Evolutionary conservation across 805 yeast genomes (phyloP).

Genomic region (Jamesozyma piceae): DNA sequence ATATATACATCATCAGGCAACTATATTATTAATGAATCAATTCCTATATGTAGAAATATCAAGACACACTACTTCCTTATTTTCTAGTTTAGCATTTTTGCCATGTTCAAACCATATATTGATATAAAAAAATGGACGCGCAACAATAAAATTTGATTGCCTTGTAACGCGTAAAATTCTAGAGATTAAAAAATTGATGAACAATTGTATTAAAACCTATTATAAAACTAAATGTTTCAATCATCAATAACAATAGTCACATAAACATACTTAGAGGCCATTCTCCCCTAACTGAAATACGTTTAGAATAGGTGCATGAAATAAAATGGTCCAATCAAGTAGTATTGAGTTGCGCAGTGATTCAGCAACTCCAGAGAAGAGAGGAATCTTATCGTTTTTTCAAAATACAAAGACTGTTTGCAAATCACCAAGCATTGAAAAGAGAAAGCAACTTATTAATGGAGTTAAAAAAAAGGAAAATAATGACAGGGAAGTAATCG

Average conservation of each 20-base stretch:
- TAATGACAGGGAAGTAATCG: not conserved
- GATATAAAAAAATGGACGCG: not conserved
- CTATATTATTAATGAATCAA: too few relatives aligned
- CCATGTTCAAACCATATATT: too few relatives aligned
- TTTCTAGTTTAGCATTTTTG: too few relatives aligned
- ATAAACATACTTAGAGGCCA: too few relatives aligned
- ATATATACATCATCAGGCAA: too few relatives aligned
- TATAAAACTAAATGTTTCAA: too few relatives aligned
- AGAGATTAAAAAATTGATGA: not conserved
- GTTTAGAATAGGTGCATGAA: not conserved
- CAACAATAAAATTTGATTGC: not conserved
- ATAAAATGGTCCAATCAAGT: too few relatives aligned
- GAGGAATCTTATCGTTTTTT: slow-evolving; percentile 22
- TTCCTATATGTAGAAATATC: too few relatives aligned
- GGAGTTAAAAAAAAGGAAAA: slow-evolving; percentile 1
- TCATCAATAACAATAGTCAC: too few relatives aligned
- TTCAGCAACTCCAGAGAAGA: slow-evolving; percentile 5
- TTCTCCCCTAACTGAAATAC: too few relatives aligned
- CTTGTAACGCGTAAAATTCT: not conserved
- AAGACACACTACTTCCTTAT: too few relatives aligned
- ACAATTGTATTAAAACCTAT: too few relatives aligned
- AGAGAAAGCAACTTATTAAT: not conserved
- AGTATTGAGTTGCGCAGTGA: not conserved
- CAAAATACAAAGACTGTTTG: slow-evolving; percentile 8
- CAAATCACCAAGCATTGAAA: not conserved